phyloP scores from a whole-genome alignment of 2,329 filamentous ascomycete genomes.

The Acarospora socialis region DNA sequence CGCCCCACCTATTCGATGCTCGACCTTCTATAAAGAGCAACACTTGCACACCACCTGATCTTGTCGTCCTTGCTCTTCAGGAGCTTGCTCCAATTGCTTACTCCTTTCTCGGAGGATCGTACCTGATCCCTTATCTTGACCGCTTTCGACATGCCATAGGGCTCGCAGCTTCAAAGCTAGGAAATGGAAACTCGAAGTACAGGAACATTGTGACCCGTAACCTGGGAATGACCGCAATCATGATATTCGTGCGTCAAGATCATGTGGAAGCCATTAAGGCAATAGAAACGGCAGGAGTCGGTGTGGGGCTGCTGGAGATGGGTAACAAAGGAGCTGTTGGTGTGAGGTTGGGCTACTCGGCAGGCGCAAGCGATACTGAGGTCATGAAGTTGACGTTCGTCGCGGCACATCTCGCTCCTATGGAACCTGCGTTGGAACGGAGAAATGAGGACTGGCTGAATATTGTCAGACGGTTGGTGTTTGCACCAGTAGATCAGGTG shows the following conservation, averaged over 20 bases:
- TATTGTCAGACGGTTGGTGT: constrained; percentile 68
- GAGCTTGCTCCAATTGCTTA: constrained; percentile 77
- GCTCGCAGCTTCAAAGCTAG: constrained; percentile 43
- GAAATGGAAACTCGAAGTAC: constrained; percentile 38
- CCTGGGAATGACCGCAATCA: constrained; percentile 76
- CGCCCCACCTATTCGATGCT: constrained; percentile 50
- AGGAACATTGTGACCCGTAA: constrained; percentile 57
- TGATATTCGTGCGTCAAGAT: constrained; percentile 62
- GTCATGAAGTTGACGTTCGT: constrained; percentile 67
- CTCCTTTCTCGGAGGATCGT: constrained; percentile 72
- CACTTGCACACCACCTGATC: constrained; percentile 46
- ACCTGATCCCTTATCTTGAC: constrained; percentile 61
- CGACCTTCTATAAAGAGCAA: constrained; percentile 34
- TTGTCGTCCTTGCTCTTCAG: constrained; percentile 60
- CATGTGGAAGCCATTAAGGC: constrained; percentile 43
- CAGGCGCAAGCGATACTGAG: constrained; percentile 24
- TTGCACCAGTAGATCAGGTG: constrained; percentile 29
- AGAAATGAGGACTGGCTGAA: constrained; percentile 81
- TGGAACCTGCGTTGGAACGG: constrained; percentile 61
- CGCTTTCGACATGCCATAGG: constrained; percentile 58
- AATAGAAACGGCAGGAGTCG: constrained; percentile 66
- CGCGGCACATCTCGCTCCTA: constrained; percentile 73
- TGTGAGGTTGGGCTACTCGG: constrained; percentile 50
- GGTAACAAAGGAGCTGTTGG: constrained; percentile 92
- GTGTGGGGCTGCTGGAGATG: constrained; percentile 75